Evolutionary conservation across 371 early-diverging fungal species (phyloP).

Genomic region (Zopfochytrium polystomum): DNA sequence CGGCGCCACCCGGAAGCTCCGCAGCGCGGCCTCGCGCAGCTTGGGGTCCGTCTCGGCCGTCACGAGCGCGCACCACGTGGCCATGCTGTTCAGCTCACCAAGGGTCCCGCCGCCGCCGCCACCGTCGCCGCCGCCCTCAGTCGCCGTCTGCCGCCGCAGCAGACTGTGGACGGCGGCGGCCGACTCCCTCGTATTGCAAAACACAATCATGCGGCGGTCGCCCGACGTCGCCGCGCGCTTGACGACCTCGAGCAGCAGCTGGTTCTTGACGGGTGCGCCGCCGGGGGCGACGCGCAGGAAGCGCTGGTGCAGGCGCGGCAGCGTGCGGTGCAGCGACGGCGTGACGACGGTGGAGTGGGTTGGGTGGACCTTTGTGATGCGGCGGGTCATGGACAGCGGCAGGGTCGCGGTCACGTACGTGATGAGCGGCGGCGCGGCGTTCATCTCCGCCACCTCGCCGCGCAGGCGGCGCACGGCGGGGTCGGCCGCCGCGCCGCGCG

Average conservation of each 20-base stretch:
- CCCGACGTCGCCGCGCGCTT: conserved; percentile 49
- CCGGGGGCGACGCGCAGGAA: conserved; percentile 70
- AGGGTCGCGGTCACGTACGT: conserved; percentile 83
- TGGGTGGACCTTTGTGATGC: conserved; percentile 51
- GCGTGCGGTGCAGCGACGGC: conserved; percentile 76
- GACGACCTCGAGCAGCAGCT: conserved; percentile 65
- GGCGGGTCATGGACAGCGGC: conserved; percentile 69
- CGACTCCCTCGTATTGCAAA: conserved; percentile 78
- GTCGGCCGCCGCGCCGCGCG: too few relatives aligned
- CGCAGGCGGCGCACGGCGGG: too few relatives aligned
- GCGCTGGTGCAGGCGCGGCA: conserved; percentile 69
- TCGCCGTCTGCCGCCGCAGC: conserved; percentile 54
- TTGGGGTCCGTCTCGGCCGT: conserved; percentile 13
- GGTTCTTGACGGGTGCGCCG: conserved; percentile 28
- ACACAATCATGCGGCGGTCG: conserved; percentile 64
- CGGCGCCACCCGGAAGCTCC: not conserved
- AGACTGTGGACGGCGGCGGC: conserved; percentile 62
- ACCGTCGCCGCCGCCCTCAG: conserved; percentile 8
- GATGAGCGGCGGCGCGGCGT: conserved; percentile 12
- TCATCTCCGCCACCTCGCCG: conserved; percentile 21
- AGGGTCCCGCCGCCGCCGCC: too few relatives aligned
- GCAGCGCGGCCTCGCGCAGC: conserved; percentile 13
- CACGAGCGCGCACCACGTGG: too few relatives aligned
- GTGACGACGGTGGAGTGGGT: conserved; percentile 66
- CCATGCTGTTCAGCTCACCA: too few relatives aligned